These are phyloP conservation scores for Fagopyrum esculentum DNA, from an alignment of 148 eudicot genomes.

Conservation along the genomic window DNA sequence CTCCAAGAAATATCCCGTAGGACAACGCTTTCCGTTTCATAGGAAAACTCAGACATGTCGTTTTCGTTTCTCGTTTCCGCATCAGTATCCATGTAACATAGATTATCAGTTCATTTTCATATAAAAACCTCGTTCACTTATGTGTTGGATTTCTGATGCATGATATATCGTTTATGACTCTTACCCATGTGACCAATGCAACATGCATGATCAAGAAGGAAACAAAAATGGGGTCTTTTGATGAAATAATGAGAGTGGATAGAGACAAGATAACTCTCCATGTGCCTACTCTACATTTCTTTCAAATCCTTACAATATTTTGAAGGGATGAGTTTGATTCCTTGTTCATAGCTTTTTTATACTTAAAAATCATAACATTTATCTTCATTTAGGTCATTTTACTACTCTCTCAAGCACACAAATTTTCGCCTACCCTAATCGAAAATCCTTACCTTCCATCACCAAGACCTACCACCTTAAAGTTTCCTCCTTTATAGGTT, in stretches of 20 bases:
- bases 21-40: no score
- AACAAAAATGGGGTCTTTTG: neutral
- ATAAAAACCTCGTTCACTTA: no score
- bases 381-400: neutral
- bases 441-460: constrained; percentile 2
- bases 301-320: neutral
- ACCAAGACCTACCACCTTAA: neutral
- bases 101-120: no score
- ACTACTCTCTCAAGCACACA: neutral
- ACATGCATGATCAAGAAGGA: neutral
- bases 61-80: no score
- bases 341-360: neutral
- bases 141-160: no score
- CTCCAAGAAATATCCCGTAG: no score
- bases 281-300: neutral
- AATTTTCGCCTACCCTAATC: neutral
- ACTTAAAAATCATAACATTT: neutral
- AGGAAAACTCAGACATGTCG: no score
- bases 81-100: no score
- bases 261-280: neutral
- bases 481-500: neutral
- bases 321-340: neutral
- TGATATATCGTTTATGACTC: neutral
- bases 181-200: neutral
- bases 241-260: constrained; percentile 3